These are phyloP conservation scores for Jaenimonas drosophilae DNA, from an alignment of 208 protist species.

Conservation along the genomic window DNA sequence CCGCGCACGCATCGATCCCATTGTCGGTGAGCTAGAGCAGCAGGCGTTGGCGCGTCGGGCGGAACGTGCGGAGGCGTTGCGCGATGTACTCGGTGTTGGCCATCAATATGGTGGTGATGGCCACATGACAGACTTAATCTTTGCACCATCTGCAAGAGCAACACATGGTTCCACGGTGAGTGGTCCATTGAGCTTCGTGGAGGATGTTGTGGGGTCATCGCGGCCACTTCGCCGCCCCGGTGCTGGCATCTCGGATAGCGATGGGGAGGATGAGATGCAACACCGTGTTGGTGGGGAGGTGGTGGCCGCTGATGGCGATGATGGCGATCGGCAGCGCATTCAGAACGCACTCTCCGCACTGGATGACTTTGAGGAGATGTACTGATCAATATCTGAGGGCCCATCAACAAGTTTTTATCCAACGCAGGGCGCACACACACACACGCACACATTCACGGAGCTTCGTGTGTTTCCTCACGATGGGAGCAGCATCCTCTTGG, in stretches of 20 bases:
- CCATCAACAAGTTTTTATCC: no score
- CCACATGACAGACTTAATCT: not conserved
- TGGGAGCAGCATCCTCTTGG: no score
- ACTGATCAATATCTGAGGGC: conserved; percentile 9
- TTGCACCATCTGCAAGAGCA: not conserved
- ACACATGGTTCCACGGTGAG: not conserved
- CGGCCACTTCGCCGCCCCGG: no score
- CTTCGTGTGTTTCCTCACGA: no score
- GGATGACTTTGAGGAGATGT: conserved; percentile 83
- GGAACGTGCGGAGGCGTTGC: conserved; percentile 28
- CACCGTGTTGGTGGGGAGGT: conserved; percentile 1
- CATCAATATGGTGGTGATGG: not conserved
- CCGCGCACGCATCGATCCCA: conserved; percentile 52
- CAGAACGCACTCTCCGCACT: conserved; percentile 63
- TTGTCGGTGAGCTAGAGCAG: conserved; percentile 39
- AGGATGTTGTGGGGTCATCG: no score
- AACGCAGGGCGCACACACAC: no score
- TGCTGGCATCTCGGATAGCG: conserved; percentile 7
- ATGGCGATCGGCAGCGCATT: conserved; percentile 41
- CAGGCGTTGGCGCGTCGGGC: conserved; percentile 25
- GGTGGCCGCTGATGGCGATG: conserved; percentile 15
- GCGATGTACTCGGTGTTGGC: conserved; percentile 33
- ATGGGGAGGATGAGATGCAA: conserved; percentile 9
- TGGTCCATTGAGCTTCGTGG: not conserved
- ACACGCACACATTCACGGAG: no score